These are phyloP conservation scores for Erodium maritimum DNA, from an alignment of 345 rosid species.

Conservation along the genomic window DNA sequence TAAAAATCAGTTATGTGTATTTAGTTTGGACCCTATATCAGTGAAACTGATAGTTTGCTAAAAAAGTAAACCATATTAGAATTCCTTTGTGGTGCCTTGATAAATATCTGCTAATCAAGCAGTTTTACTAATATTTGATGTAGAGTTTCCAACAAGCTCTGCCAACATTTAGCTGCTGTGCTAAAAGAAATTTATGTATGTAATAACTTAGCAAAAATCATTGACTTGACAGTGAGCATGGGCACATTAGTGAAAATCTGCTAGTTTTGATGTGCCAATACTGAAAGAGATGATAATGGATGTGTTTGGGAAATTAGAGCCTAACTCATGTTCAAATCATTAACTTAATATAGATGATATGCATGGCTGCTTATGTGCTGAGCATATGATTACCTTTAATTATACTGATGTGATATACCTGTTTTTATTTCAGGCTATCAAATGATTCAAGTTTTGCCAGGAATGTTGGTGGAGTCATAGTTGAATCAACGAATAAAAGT, in stretches of 20 bases:
- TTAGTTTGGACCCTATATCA: too few relatives aligned
- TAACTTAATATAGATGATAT: neutral
- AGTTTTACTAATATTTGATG: neutral
- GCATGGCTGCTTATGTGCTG: neutral
- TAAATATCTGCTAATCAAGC: too few relatives aligned
- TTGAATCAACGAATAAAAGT: slow-evolving; percentile 34
- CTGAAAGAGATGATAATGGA: neutral
- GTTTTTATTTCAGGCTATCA: slow-evolving; percentile 51
- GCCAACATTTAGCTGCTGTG: neutral
- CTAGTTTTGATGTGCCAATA: too few relatives aligned
- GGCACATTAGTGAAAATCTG: neutral
- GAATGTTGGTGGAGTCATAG: slow-evolving; percentile 69
- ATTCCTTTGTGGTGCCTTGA: too few relatives aligned
- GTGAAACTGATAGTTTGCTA: too few relatives aligned
- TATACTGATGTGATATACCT: slow-evolving; percentile 6
- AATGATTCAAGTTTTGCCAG: slow-evolving; percentile 49
- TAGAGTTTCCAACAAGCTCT: neutral
- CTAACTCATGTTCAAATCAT: neutral
- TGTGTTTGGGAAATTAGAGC: neutral
- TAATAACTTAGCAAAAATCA: neutral
- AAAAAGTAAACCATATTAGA: too few relatives aligned
- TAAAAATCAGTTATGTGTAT: too few relatives aligned
- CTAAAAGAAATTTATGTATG: neutral
- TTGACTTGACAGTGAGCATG: neutral
- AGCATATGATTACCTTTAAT: neutral